phyloP scores from a whole-genome alignment of 805 yeast genomes.

The Saccharomycopsis vini region DNA sequence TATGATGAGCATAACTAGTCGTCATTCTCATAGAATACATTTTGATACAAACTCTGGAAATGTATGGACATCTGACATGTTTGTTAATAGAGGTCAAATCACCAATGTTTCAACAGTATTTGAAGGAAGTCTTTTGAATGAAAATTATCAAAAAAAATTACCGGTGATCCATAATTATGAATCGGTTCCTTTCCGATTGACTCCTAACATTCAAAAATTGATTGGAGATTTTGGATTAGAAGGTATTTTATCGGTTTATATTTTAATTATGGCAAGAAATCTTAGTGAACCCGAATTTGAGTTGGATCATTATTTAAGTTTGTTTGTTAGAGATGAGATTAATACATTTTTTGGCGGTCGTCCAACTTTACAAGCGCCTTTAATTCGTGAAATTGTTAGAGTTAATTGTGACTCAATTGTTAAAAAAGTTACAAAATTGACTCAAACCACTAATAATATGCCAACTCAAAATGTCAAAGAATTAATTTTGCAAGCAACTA shows the following conservation, averaged over 20 bases:
- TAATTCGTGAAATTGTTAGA: conserved; percentile 76
- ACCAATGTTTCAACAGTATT: conserved; percentile 20
- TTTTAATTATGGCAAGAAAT: conserved; percentile 79
- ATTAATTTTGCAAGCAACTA: conserved; percentile 87
- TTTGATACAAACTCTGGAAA: conserved; percentile 74
- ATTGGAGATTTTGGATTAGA: conserved; percentile 90
- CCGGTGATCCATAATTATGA: conserved; percentile 92
- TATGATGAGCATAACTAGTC: conserved; percentile 84
- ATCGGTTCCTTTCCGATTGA: conserved; percentile 89
- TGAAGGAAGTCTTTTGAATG: conserved; percentile 34
- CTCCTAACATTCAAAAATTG: conserved; percentile 88
- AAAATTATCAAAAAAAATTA: conserved; percentile 3
- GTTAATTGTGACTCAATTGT: conserved; percentile 40
- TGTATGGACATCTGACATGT: conserved; percentile 91
- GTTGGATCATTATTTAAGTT: conserved; percentile 76
- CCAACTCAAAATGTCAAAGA: conserved; percentile 88
- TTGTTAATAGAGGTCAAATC: conserved; percentile 52
- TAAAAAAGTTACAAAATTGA: not conserved
- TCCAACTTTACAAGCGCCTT: conserved; percentile 45
- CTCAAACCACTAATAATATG: conserved; percentile 35
- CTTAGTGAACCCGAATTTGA: conserved; percentile 87
- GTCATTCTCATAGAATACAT: conserved; percentile 90
- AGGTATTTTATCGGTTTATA: conserved; percentile 78
- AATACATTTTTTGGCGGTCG: conserved; percentile 86
- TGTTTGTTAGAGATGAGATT: conserved; percentile 92